Percentiles rank a stretch among this genome's conserved stretches.
Conservation (phyloP, 2,329 filamentous ascomycete genomes). For the Xylariaceae sp. region DNA sequence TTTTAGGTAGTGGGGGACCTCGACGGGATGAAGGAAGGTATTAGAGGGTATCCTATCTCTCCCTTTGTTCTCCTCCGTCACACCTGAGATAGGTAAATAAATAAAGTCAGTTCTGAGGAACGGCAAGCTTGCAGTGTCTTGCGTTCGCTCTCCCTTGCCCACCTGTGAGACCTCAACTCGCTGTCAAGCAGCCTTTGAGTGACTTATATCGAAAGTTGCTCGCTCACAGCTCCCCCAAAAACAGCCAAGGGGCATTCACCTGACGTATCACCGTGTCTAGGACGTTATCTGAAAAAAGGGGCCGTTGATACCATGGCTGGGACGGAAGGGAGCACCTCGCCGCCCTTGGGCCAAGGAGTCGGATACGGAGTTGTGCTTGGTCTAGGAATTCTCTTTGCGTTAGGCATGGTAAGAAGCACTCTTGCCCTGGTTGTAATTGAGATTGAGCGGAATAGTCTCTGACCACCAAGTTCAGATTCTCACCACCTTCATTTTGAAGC, state of each 20-base stretch:
- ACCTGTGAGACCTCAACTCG: too few relatives aligned
- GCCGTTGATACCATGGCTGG: conserved; percentile 7
- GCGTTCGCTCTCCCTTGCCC: too few relatives aligned
- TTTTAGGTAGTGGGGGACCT: too few relatives aligned
- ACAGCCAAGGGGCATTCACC: too few relatives aligned
- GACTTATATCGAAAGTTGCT: background rate
- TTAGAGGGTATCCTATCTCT: too few relatives aligned
- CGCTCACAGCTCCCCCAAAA: background rate
- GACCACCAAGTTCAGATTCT: conserved; percentile 41
- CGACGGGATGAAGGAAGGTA: too few relatives aligned
- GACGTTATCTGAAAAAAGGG: background rate
- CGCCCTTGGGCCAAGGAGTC: conserved; percentile 52
- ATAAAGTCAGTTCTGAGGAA: too few relatives aligned
- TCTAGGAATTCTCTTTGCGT: conserved; percentile 66
- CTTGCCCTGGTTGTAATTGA: background rate
- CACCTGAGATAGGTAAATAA: too few relatives aligned
- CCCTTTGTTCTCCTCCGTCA: too few relatives aligned
- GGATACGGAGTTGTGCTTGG: conserved; percentile 77
- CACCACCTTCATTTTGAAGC: conserved; percentile 64
- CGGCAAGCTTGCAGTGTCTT: too few relatives aligned
- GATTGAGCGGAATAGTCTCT: background rate
- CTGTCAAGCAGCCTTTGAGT: too few relatives aligned
- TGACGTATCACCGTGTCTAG: too few relatives aligned
- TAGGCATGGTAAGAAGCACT: conserved; percentile 53
- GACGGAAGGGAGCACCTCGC: conserved; percentile 21